A percentile compares a stretch with the other conserved stretches of the same genome.
Conservation (phyloP, 75 land plant genomes). For the Cupressus sempervirens region DNA sequence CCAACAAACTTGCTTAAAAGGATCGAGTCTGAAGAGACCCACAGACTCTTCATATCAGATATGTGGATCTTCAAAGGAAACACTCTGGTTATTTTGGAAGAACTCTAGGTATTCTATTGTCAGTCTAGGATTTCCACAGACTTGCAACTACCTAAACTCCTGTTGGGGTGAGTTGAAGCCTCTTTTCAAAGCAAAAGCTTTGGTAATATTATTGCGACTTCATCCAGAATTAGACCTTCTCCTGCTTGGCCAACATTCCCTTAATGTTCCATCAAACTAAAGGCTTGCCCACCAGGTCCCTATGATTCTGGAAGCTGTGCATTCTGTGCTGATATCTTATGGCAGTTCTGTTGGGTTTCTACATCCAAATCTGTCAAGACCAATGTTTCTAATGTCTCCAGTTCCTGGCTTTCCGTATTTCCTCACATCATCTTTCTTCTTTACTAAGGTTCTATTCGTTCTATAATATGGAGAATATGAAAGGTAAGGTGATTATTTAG, state of each 20-base stretch:
- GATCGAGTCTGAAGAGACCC: background rate
- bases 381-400: background rate
- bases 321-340: background rate
- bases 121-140: background rate
- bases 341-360: background rate
- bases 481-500: background rate
- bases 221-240: background rate
- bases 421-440: background rate
- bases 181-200: background rate
- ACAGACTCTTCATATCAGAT: background rate
- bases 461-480: background rate
- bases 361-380: background rate
- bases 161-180: background rate
- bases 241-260: background rate
- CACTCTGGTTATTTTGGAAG: background rate
- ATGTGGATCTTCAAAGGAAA: background rate
- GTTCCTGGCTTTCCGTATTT: background rate
- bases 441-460: background rate
- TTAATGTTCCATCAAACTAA: background rate
- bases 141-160: background rate
- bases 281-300: background rate
- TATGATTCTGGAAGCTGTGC: background rate
- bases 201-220: background rate
- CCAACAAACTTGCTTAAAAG: background rate
- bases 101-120: background rate